Evolutionary conservation across 768 basidiomycete species (phyloP).

Genomic region (Russula lepida): DNA sequence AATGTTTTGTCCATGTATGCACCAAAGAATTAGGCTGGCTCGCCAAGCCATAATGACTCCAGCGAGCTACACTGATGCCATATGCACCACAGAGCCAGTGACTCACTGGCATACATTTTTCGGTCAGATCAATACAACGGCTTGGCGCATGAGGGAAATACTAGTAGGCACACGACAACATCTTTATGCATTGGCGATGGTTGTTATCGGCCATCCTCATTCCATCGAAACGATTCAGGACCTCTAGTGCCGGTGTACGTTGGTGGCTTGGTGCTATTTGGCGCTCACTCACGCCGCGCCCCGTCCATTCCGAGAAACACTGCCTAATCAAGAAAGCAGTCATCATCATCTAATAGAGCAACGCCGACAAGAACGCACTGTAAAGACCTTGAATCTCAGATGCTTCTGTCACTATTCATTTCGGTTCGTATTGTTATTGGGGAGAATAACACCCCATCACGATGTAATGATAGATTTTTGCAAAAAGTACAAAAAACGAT

Average conservation of each 20-base stretch:
- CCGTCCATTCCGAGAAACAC: neutral
- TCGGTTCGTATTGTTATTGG: neutral
- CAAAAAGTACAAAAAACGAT: conserved; percentile 4
- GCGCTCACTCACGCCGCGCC: neutral
- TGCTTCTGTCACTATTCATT: neutral
- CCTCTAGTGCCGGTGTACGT: neutral
- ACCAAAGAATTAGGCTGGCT: too few species aligned
- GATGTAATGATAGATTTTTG: neutral
- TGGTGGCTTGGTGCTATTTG: neutral
- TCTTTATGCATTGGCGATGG: too few species aligned
- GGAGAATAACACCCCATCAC: neutral
- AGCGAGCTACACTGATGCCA: too few species aligned
- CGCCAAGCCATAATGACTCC: too few species aligned
- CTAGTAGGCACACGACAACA: too few species aligned
- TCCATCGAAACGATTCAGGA: neutral
- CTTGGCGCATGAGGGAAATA: too few species aligned
- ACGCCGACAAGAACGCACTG: neutral
- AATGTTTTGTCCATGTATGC: too few species aligned
- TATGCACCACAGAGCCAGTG: too few species aligned
- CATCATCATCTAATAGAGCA: neutral
- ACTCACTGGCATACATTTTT: too few species aligned
- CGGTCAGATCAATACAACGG: too few species aligned
- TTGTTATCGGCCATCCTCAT: too few species aligned
- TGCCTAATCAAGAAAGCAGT: neutral
- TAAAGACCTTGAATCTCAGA: neutral